Conservation (phyloP, 2,329 filamentous ascomycete species). For the Macrophomina tecta region DNA sequence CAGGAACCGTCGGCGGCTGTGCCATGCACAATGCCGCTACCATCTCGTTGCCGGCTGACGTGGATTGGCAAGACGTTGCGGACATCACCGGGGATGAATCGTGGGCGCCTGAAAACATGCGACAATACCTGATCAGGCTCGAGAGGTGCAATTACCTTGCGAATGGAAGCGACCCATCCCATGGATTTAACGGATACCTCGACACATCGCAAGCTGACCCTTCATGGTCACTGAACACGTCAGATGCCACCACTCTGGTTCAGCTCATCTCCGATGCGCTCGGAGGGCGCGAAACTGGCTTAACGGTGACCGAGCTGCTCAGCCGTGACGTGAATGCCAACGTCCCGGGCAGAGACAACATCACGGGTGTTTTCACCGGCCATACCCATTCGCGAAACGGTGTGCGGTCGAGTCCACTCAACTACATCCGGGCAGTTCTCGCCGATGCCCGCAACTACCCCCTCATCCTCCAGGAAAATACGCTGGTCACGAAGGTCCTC, state of each 20-base stretch:
- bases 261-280: constrained; percentile 41
- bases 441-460: constrained; percentile 57
- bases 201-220: constrained; percentile 55
- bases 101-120: constrained; percentile 65
- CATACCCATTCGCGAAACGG: constrained; percentile 48
- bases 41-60: constrained; percentile 63
- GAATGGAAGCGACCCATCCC: constrained; percentile 50
- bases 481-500: constrained; percentile 68
- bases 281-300: constrained; percentile 38
- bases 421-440: neutral
- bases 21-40: constrained; percentile 67
- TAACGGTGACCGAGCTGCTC: constrained; percentile 52
- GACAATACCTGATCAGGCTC: constrained; percentile 59
- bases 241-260: constrained; percentile 41
- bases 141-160: constrained; percentile 62
- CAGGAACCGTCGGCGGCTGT: constrained; percentile 63
- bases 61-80: constrained; percentile 65
- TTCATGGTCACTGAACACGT: constrained; percentile 52
- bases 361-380: neutral
- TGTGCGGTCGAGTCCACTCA: constrained; percentile 60
- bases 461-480: constrained; percentile 64
- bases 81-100: constrained; percentile 64
- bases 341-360: constrained; percentile 43
- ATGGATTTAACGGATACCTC: constrained; percentile 66
- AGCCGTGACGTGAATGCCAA: constrained; percentile 57